Base-by-base conservation (phyloP, 805 yeast species). In the Candida silvicultrix region DNA sequence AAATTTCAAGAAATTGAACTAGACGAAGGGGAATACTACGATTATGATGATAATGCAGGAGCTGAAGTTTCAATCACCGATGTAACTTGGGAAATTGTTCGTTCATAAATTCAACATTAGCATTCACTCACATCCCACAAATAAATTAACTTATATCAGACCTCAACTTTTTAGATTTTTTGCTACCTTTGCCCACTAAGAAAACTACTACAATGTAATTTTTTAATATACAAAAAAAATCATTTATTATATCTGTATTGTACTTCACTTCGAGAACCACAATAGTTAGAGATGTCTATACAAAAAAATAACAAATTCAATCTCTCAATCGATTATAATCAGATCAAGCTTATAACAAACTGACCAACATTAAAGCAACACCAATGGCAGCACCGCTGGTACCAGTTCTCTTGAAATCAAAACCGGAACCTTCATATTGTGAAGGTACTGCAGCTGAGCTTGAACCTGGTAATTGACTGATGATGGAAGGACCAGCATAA, bases 11-110 rank as follows among this genome's bases (percentile, higher is more conserved):
- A 85, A 25, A 75, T 89, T 22, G 94, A 85, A 46, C 68, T 89
- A 25, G 76, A 72, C 34, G 96, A 87, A 22, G 81, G 78, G 44
- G 98, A 94, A 60, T 90, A 96, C 90, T 94, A 83, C 60, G 99
- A 94, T 57, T 94, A 90, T 60, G 98, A 94, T 62, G 98, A 94
- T 46, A 78, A 81, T 53, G 82, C 85, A 8, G 77, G 80, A 12
- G 77, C 70, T 38, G 97, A 92, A 64, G 97, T 89, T 18, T 79
- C 90, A 20, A 75, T 94, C 15, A 80, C 85, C 1, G 90, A 87
- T 3, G 70, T 81, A n/a, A 59, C 65, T 39, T 90, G 94, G 84
- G 77, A 74, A 10, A 70, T 92, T 38, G 66, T 70, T 9, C 62
- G 59, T 43, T 50, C 51, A 11, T 51, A 43, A 42, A 25, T 34